These are phyloP conservation scores for Hypoxylon sp. DNA, from an alignment of 2,329 filamentous ascomycete genomes.

Conservation along the genomic window DNA sequence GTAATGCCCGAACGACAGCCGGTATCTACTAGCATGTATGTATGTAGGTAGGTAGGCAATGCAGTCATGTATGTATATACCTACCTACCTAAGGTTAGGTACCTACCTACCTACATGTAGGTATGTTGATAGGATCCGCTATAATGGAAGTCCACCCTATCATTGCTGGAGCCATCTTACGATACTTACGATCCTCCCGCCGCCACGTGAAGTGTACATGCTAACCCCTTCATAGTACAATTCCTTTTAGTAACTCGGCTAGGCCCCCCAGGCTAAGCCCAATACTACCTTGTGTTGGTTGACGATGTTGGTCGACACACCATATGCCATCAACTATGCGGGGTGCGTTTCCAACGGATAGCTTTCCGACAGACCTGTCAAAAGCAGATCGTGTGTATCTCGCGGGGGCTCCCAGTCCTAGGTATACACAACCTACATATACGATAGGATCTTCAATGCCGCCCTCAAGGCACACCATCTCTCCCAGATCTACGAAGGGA, in stretches of 20 bases:
- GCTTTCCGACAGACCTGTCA: constrained; percentile 43
- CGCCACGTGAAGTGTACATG: constrained; percentile 45
- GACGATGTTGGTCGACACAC: constrained; percentile 18
- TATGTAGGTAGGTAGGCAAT: too few species aligned
- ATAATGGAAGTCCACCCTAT: constrained; percentile 21
- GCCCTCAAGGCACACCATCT: constrained; percentile 24
- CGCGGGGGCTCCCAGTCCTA: constrained; percentile 27
- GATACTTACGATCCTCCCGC: constrained; percentile 45
- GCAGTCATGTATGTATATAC: constrained; percentile 9
- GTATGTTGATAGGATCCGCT: constrained; percentile 34
- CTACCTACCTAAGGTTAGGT: too few species aligned
- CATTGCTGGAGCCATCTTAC: constrained; percentile 33
- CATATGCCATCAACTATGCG: constrained; percentile 39
- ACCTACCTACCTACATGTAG: too few species aligned
- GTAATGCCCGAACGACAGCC: constrained; percentile 31
- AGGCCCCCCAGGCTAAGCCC: constrained; percentile 33
- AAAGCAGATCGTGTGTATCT: constrained; percentile 34
- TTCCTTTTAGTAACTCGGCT: constrained; percentile 33
- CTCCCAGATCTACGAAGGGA: constrained; percentile 21
- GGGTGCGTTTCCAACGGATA: constrained; percentile 43
- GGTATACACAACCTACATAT: constrained; percentile 11
- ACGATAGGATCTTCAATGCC: constrained; percentile 26
- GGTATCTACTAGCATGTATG: constrained; percentile 10
- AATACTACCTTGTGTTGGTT: constrained; percentile 33
- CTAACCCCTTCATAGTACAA: constrained; percentile 14